Evolutionary conservation across 495 filamentous ascomycete genomes (phyloP), one percentile per base, ranked within the genome.

Genomic region (Aspergillus ostianus): DNA sequence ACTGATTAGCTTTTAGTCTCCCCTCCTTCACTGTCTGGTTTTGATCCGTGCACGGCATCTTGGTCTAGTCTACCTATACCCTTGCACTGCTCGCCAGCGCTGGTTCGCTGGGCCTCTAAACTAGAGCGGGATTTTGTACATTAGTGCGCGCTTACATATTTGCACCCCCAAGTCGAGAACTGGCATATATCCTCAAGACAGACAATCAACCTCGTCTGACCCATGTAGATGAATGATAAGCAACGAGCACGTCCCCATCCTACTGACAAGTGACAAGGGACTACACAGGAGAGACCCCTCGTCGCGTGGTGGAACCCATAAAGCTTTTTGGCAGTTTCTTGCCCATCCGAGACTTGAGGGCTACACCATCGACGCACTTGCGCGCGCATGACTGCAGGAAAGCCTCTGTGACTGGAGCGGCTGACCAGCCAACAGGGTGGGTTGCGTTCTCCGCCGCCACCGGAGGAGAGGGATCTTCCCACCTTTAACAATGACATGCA

Each of bases 381-480:
- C 36, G 58, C 30, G 63, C 63, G 63, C 63, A 62, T 65, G 63
- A 65, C 63, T 59, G 46, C 21, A 41, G 9, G 36, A 32, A 36
- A 53, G 44, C 6, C 30, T 58, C 51, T 57, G 55, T 65, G 63
- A 61, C 63, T 50, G 53, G 46, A 23, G 56, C 63, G 57, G 56
- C 58, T 65, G 63, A 65, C 63, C 63, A 51, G 50, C 26, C 15
- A 18, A 13, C 27, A 29, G 50, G 21, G n/a, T 8, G 36, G 36
- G 36, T 41, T 41, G 36, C 36, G 36, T 4, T 41, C 36, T 41
- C 12, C 13, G 15, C 36, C 36, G 36, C 36, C 36, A 41, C 8
- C 10, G 5, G 15, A 41, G 36, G 36, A 41, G 12, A 41, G 36
- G 36, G 36, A 41, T 41, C 36, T 41, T 15, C 36, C 36, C 36